These are phyloP conservation scores for Begonia peltatifolia DNA, from an alignment of 306 rosid species.

Conservation along the genomic window DNA sequence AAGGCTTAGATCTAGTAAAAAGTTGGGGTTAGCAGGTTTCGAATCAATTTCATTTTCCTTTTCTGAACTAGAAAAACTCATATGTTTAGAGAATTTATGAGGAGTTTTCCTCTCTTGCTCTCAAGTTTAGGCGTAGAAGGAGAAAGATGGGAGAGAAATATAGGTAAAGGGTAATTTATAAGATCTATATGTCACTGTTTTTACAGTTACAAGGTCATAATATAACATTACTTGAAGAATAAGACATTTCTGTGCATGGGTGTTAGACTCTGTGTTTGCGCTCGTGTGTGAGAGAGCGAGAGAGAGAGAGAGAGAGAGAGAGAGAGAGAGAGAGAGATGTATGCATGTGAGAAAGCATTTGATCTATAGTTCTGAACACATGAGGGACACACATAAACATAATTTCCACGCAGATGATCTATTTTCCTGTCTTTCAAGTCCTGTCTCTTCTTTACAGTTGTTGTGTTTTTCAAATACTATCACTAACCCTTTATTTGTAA, in stretches of 20 bases:
- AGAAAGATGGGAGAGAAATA: conserved; percentile 13
- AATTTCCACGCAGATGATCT: conserved; percentile 13
- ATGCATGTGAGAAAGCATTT: conserved; percentile 14
- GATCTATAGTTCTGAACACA: conserved; percentile 38
- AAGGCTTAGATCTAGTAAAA: conserved; percentile 59
- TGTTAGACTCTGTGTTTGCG: too few species aligned
- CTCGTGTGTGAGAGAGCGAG: conserved; percentile 5
- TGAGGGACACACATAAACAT: conserved; percentile 20
- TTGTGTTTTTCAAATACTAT: conserved; percentile 12
- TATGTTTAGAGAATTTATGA: conserved; percentile 10
- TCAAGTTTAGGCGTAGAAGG: conserved; percentile 8
- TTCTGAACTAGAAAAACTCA: conserved; percentile 21
- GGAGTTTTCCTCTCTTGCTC: conserved; percentile 4
- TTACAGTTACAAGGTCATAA: conserved; percentile 70
- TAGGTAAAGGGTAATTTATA: conserved; percentile 16
- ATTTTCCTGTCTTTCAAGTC: conserved; percentile 12
- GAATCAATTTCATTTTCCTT: conserved; percentile 2
- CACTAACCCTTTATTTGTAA: conserved; percentile 6
- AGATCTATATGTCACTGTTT: conserved; percentile 23
- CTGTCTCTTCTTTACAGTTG: conserved; percentile 24
- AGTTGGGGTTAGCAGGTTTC: conserved; percentile 7
- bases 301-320: too few species aligned
- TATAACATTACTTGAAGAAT: conserved; percentile 35
- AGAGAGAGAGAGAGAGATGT: conserved; percentile 14
- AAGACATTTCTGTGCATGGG: conserved; percentile 14